Conservation (phyloP, 345 rosid species). For the Melaleuca quinquenervia region DNA sequence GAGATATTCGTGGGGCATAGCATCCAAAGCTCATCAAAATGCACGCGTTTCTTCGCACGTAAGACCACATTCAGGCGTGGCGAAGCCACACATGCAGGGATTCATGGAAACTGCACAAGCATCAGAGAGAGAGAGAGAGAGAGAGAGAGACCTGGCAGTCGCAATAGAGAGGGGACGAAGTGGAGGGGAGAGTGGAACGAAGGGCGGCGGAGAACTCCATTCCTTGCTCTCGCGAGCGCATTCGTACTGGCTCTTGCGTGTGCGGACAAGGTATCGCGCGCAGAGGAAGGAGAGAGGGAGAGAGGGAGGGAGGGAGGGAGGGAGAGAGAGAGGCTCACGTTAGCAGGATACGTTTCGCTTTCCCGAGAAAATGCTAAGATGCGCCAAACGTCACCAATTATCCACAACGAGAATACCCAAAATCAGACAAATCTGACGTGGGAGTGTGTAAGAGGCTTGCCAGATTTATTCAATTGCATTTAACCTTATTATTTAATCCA, state of each 20-base stretch:
- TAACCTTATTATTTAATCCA: background rate
- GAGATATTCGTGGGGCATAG: background rate
- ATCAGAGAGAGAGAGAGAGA: background rate
- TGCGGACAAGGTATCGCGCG: background rate
- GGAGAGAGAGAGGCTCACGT: background rate
- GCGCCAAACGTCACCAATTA: background rate
- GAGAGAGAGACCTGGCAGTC: constrained; percentile 13
- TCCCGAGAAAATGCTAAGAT: background rate
- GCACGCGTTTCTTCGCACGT: background rate
- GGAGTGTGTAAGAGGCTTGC: background rate
- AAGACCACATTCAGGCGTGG: background rate
- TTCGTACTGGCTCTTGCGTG: background rate
- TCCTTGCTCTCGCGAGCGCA: constrained; percentile 2
- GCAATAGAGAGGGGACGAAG: constrained; percentile 14
- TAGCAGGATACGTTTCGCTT: background rate
- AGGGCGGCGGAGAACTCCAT: constrained; percentile 52
- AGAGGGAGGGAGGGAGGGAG: constrained; percentile 6
- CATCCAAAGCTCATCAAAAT: background rate
- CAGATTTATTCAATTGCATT: background rate
- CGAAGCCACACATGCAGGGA: background rate
- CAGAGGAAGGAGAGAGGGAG: background rate
- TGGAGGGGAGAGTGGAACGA: constrained; percentile 19
- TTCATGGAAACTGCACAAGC: background rate
- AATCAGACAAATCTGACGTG: background rate
- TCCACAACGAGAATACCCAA: background rate